phyloP scores from a whole-genome alignment of 352 stramenopile genomes.

The Phytophthora hibernalis region DNA sequence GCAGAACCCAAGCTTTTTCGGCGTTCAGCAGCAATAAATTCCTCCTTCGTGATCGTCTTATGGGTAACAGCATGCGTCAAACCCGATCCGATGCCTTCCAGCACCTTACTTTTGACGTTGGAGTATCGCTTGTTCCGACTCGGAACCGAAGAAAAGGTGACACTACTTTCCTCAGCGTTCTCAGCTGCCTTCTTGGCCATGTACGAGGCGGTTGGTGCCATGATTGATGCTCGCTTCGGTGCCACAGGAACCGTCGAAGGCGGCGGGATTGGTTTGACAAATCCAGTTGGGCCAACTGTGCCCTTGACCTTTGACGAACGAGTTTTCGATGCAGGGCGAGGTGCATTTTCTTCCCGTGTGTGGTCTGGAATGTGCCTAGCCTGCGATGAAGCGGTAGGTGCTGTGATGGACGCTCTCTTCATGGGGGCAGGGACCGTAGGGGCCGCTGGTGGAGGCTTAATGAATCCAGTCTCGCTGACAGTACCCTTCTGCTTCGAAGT shows the following conservation, averaged over 20 bases:
- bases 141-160: slow-evolving; percentile 1
- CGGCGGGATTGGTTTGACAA: slow-evolving; percentile 15
- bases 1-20: slow-evolving; percentile 51
- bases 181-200: slow-evolving; percentile 42
- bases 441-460: slow-evolving; percentile 24
- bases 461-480: slow-evolving; percentile 19
- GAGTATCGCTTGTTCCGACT: slow-evolving; percentile 50
- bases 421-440: slow-evolving; percentile 25
- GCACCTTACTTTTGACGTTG: slow-evolving; percentile 64
- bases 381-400: slow-evolving; percentile 38
- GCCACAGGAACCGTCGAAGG: slow-evolving; percentile 26
- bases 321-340: slow-evolving; percentile 1
- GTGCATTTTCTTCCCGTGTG: neutral
- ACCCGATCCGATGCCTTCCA: slow-evolving; percentile 33
- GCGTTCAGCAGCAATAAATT: slow-evolving; percentile 49
- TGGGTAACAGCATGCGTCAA: slow-evolving; percentile 19
- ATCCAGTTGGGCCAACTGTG: slow-evolving; percentile 19
- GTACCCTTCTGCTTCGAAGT: slow-evolving; percentile 1
- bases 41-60: slow-evolving; percentile 48
- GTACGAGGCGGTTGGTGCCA: slow-evolving; percentile 41
- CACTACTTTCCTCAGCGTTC: slow-evolving; percentile 6
- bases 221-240: slow-evolving; percentile 43
- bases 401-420: slow-evolving; percentile 44
- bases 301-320: slow-evolving; percentile 16
- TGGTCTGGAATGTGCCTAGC: slow-evolving; percentile 23